These are phyloP conservation scores for Cryphonectria japonica DNA, from an alignment of 2,329 filamentous ascomycete genomes.

Conservation along the genomic window DNA sequence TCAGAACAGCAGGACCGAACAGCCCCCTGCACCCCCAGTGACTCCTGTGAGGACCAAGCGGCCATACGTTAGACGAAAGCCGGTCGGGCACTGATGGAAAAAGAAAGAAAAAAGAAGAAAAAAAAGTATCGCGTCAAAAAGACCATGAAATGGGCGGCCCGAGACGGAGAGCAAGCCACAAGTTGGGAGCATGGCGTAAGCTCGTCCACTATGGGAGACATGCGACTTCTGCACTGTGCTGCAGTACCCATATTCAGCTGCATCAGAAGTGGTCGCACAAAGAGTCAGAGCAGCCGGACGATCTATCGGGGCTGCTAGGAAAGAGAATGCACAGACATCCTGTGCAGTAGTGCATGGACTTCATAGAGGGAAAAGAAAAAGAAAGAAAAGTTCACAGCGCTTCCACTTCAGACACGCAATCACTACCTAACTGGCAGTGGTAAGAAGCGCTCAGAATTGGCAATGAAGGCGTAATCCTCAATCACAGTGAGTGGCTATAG, in stretches of 20 bases:
- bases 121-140: not conserved
- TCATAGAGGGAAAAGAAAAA: not conserved
- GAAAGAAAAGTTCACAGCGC: not conserved
- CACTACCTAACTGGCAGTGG: not conserved
- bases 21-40: slow-evolving; percentile 14
- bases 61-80: slow-evolving; percentile 22
- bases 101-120: not conserved
- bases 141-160: not conserved
- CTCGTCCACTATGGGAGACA: not conserved
- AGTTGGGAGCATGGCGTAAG: not conserved
- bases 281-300: not conserved
- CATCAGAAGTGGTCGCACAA: not conserved
- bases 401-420: not conserved
- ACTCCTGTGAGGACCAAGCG: slow-evolving; percentile 24
- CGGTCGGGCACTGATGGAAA: slow-evolving; percentile 4
- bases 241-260: not conserved
- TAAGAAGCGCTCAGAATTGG: not conserved
- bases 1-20: slow-evolving; percentile 2
- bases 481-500: not conserved
- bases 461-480: not conserved
- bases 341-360: not conserved
- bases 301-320: not conserved
- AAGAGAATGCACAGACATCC: not conserved
- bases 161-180: not conserved
- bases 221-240: not conserved